These are phyloP conservation scores for Pistacia integerrima DNA, from an alignment of 345 rosid genomes.

Conservation along the genomic window DNA sequence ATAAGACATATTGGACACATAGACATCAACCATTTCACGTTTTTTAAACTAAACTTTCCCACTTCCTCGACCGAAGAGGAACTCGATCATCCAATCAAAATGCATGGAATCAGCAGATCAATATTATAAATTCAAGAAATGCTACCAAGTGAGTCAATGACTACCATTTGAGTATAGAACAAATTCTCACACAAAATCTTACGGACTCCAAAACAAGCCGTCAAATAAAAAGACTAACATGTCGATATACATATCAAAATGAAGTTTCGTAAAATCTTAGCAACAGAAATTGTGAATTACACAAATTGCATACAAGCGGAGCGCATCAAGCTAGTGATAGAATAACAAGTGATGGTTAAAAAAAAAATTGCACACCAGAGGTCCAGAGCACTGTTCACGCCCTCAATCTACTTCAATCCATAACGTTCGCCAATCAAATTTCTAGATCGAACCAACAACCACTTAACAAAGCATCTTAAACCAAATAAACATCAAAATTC, in stretches of 20 bases:
- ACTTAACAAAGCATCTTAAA: slow-evolving; percentile 21
- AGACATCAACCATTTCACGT: neutral
- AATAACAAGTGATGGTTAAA: neutral
- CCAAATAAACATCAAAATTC: slow-evolving; percentile 20
- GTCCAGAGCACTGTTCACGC: neutral
- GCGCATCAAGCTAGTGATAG: neutral
- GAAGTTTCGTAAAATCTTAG: neutral
- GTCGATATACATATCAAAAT: neutral
- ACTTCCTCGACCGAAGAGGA: neutral
- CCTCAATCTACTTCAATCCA: neutral
- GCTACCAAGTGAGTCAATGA: neutral
- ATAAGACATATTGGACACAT: slow-evolving; percentile 3
- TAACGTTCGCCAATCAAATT: neutral
- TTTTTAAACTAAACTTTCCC: neutral
- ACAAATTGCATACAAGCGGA: neutral
- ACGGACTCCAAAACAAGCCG: neutral
- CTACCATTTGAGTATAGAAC: neutral
- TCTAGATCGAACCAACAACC: slow-evolving; percentile 20
- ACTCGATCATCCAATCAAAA: neutral
- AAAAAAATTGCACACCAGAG: neutral
- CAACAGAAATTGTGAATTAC: neutral
- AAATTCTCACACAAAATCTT: neutral
- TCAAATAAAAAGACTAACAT: neutral
- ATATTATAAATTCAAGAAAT: neutral
- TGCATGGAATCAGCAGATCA: neutral